Percentiles rank a stretch among this genome's conserved stretches.
phyloP scores from a whole-genome alignment of 2,329 filamentous ascomycete species.

The Phoma sp. region DNA sequence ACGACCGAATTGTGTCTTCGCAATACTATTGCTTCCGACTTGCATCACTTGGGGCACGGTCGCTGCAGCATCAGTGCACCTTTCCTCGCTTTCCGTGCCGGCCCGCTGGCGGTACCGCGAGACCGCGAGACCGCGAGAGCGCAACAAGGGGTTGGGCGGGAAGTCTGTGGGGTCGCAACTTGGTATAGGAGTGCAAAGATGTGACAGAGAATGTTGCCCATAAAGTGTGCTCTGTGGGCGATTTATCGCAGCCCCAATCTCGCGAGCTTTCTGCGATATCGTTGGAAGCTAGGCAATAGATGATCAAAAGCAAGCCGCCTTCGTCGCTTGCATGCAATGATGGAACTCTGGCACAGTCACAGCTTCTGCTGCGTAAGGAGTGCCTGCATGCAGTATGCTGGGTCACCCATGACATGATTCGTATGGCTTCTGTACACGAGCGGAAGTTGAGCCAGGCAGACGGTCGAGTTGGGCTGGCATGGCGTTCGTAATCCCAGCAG shows the following conservation, averaged over 20 bases:
- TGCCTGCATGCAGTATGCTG: slow-evolving; percentile 13
- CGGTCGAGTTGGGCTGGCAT: background rate
- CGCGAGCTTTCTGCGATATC: background rate
- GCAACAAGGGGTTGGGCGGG: slow-evolving; percentile 12
- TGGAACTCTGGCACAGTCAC: background rate
- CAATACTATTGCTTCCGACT: slow-evolving; percentile 5
- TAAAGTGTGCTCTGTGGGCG: background rate
- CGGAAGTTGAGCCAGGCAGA: background rate
- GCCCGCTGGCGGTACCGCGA: slow-evolving; percentile 18
- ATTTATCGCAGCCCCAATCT: background rate
- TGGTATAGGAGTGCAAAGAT: background rate
- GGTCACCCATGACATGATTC: slow-evolving; percentile 5
- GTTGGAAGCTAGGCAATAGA: background rate
- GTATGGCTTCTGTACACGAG: slow-evolving; percentile 5
- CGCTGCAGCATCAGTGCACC: slow-evolving; percentile 25
- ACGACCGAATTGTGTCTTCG: background rate
- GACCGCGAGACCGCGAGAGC: slow-evolving; percentile 11
- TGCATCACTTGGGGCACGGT: slow-evolving; percentile 22
- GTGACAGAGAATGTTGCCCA: background rate
- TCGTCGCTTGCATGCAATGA: slow-evolving; percentile 4
- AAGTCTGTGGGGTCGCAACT: background rate
- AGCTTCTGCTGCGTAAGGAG: slow-evolving; percentile 7
- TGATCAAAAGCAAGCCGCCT: background rate
- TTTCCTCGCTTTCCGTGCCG: slow-evolving; percentile 14
- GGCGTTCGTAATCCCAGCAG: slow-evolving; percentile 3